Conservation (phyloP, 78 protist species). For the Tieghemostelium lacteum region DNA sequence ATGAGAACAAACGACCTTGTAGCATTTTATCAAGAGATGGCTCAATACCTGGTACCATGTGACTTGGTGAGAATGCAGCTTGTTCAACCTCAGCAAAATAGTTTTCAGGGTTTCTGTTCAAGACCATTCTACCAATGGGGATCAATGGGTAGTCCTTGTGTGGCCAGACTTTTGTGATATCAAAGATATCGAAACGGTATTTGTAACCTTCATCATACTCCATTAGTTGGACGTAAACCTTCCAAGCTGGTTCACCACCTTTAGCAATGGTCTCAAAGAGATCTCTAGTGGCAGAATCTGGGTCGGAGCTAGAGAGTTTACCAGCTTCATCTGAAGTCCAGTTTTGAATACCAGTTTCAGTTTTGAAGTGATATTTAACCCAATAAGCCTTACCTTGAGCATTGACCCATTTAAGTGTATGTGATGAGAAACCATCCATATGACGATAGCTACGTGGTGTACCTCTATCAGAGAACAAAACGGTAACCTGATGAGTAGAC, state of each 20-base stretch:
- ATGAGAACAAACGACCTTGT: conserved; percentile 89
- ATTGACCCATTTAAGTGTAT: conserved; percentile 88
- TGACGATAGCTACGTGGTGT: conserved; percentile 86
- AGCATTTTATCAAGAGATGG: conserved; percentile 84
- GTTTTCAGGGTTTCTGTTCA: conserved; percentile 93
- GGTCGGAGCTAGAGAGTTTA: conserved; percentile 69
- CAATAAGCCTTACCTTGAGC: conserved; percentile 50
- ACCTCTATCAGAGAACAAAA: conserved; percentile 84
- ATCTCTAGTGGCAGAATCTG: conserved; percentile 86
- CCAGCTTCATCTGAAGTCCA: conserved; percentile 84
- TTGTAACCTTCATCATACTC: conserved; percentile 74
- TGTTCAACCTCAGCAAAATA: conserved; percentile 91
- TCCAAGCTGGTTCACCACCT: conserved; percentile 88
- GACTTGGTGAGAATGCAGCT: conserved; percentile 91
- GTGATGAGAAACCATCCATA: conserved; percentile 88
- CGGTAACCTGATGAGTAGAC: conserved; percentile 84
- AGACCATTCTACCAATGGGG: conserved; percentile 85
- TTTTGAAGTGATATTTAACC: conserved; percentile 85
- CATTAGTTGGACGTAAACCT: conserved; percentile 86
- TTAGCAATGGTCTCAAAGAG: conserved; percentile 84
- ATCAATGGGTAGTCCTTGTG: conserved; percentile 85
- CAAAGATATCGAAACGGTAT: conserved; percentile 86
- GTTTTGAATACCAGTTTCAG: conserved; percentile 81
- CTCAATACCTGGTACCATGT: conserved; percentile 92
- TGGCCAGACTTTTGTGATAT: conserved; percentile 92